phyloP scores from a whole-genome alignment of 768 basidiomycete genomes.

The Leccinellum albellum region DNA sequence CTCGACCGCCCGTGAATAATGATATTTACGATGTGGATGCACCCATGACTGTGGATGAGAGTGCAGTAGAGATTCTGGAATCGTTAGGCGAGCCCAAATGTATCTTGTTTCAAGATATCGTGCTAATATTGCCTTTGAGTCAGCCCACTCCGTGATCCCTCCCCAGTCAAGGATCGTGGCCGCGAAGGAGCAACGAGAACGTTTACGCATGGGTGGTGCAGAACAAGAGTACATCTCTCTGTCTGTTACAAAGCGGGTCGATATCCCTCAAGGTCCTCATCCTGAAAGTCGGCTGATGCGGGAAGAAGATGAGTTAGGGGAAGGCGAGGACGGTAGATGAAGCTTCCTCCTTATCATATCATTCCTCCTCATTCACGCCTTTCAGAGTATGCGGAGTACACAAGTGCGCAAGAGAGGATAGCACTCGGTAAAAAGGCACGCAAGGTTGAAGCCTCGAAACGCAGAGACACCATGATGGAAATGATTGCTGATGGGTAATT shows the following conservation, averaged over 20 bases:
- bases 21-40: conserved; percentile 48
- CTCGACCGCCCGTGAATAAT: conserved; percentile 42
- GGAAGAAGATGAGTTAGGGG: conserved; percentile 86
- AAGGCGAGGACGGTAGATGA: conserved; percentile 77
- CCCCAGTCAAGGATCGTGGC: conserved; percentile 66
- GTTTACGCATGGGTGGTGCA: conserved; percentile 49
- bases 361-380: conserved; percentile 7
- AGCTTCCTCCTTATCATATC: neutral
- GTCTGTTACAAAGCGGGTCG: conserved; percentile 55
- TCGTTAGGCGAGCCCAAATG: conserved; percentile 27
- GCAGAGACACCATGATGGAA: conserved; percentile 69
- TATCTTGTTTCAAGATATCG: neutral
- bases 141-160: conserved; percentile 51
- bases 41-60: conserved; percentile 41
- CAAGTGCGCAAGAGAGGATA: conserved; percentile 82
- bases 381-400: conserved; percentile 81
- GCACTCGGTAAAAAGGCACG: conserved; percentile 80
- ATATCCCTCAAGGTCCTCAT: conserved; percentile 67
- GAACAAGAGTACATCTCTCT: conserved; percentile 77
- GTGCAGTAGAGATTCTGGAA: conserved; percentile 31
- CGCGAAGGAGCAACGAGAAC: conserved; percentile 75
- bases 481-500: conserved; percentile 80
- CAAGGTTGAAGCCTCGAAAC: conserved; percentile 64
- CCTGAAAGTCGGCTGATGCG: conserved; percentile 78
- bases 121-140: conserved; percentile 25